Base-by-base conservation (phyloP, 169 alveolate genomes). In the Plasmodium sp. region DNA sequence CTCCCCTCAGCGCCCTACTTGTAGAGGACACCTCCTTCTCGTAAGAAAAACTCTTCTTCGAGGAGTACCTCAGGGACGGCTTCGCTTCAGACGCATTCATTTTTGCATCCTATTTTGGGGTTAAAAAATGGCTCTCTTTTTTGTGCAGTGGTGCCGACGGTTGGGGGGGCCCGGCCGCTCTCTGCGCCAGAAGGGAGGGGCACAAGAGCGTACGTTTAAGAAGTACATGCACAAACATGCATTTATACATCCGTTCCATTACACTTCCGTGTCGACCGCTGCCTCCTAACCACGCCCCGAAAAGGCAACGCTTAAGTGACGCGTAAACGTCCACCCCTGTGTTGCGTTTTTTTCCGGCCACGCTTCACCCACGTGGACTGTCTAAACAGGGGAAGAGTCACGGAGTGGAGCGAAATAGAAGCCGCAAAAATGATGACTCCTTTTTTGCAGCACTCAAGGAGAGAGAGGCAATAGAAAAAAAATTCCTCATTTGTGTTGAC, bases 1-100 rank as follows among this genome's bases (percentile, higher is more conserved):
- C 12, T 36, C 54, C 33, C 56, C 39, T 41, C 39, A 31, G 18
- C 16, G n/a, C 41, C 51, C 84, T 84, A 84, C 93, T 84, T 84
- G 93, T 84, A 31, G 93, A 72, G 41, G 93, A 84, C 39, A 62
- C n/a, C 10, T 73, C 93, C 77, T 74, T 84, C 58, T 84, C 93
- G 54, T 84, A 84, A 16, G 93, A 51, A 45, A 74, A 84, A 74
- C 84, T 84, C 10, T 84, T 74, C 74, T 84, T 84, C 14, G 93
- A 84, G 62, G 93, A 54, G 62, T 84, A 84, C 58, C 84, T 71
- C 81, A 72, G 51, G 45, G 93, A 84, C 81, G 93, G 16, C 62
- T 84, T 84, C n/a, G n/a, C 51, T 33, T 73, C 84, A 73, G 84
- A 84, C 93, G 74, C 74, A 27, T 84, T 83, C 82, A 84, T 75